Percentiles rank a stretch among this genome's conserved stretches.
phyloP scores from a whole-genome alignment of 192 early-diverging fungal species.

The Backusella mclennaniae region DNA sequence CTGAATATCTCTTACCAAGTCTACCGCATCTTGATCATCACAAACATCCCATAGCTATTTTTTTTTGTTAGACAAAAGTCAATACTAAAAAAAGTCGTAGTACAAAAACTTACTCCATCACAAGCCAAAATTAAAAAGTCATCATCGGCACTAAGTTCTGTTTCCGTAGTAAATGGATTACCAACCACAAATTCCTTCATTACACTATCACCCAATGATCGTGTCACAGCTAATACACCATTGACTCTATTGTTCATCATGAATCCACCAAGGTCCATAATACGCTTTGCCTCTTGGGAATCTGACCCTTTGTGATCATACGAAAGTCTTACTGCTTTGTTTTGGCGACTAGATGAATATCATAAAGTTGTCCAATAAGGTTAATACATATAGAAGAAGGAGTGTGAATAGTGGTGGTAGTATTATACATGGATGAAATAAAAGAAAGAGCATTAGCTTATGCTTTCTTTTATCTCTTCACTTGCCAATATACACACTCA shows the following conservation, averaged over 20 bases:
- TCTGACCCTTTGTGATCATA: constrained; percentile 99
- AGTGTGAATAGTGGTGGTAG: neutral
- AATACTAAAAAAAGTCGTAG: neutral
- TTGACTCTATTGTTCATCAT: constrained; percentile 98
- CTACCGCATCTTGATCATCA: constrained; percentile 89
- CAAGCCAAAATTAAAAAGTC: constrained; percentile 91
- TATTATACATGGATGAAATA: neutral
- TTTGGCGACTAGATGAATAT: constrained; percentile 57
- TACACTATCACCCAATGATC: constrained; percentile 90
- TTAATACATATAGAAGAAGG: neutral
- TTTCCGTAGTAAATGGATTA: constrained; percentile 94
- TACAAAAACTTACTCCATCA: constrained; percentile 77
- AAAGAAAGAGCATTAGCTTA: neutral
- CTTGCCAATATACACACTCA: neutral
- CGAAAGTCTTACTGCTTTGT: constrained; percentile 81
- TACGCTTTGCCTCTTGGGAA: constrained; percentile 81
- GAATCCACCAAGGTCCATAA: constrained; percentile 92
- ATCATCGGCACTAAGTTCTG: constrained; percentile 70
- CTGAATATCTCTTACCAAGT: constrained; percentile 72
- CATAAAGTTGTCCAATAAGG: neutral
- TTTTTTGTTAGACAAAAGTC: neutral
- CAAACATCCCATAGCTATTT: constrained; percentile 95
- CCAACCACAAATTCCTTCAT: constrained; percentile 98
- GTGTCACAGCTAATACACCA: constrained; percentile 93
- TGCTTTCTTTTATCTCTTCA: neutral